Conservation (phyloP, 2,329 filamentous ascomycete species). For the Xylariaceae sp. region DNA sequence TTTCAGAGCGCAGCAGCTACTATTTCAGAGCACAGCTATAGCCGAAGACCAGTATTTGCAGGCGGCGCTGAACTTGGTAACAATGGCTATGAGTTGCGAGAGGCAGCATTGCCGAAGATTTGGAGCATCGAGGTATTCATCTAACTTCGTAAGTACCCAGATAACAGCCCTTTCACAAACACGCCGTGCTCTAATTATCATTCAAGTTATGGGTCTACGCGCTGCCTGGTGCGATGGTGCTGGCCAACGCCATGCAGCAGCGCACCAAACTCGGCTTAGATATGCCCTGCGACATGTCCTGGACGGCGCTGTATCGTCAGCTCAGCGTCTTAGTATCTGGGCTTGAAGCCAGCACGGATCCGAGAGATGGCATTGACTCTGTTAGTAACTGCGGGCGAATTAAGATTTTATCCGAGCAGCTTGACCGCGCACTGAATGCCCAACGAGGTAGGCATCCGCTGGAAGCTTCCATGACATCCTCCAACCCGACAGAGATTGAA, state of each 20-base stretch:
- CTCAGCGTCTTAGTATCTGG: slow-evolving; percentile 4
- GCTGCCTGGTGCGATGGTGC: slow-evolving; percentile 1
- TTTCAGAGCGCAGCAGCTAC: neutral
- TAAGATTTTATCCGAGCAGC: too few relatives aligned
- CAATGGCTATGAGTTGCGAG: neutral
- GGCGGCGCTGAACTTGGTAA: neutral
- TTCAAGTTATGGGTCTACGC: neutral
- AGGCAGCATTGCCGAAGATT: neutral
- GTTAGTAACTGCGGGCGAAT: too few relatives aligned
- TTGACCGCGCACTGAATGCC: too few relatives aligned
- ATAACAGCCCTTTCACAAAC: too few relatives aligned
- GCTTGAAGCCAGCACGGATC: too few relatives aligned
- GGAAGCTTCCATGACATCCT: too few relatives aligned
- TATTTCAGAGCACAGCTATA: too few relatives aligned
- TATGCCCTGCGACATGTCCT: too few relatives aligned
- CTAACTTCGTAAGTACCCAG: neutral
- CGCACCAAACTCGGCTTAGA: neutral
- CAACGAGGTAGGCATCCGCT: too few relatives aligned
- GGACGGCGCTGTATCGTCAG: slow-evolving; percentile 6
- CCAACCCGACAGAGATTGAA: too few relatives aligned
- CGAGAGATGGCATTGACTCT: too few relatives aligned
- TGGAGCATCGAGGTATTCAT: neutral
- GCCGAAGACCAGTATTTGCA: too few relatives aligned
- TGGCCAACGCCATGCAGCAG: neutral
- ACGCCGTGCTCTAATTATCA: neutral